phyloP scores from a whole-genome alignment of 306 rosid genomes.

The Cicer yamashitae region DNA sequence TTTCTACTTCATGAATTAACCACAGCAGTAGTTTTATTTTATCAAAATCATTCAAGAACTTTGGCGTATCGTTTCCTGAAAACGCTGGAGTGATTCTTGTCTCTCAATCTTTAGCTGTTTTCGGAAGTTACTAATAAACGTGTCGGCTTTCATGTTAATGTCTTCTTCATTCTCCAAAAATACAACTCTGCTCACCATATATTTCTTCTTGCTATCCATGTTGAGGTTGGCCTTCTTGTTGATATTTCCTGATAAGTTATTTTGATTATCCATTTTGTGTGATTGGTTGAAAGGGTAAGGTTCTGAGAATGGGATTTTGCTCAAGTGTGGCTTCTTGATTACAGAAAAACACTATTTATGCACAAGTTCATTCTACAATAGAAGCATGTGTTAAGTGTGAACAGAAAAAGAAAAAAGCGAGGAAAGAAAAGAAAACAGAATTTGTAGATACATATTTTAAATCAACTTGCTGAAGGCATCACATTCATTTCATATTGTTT shows the following conservation, averaged over 20 bases:
- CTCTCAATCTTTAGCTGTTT: slow-evolving; percentile 62
- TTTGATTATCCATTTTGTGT: slow-evolving; percentile 55
- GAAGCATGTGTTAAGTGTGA: slow-evolving; percentile 47
- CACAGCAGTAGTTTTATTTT: background rate
- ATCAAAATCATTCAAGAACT: slow-evolving; percentile 48
- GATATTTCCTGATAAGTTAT: slow-evolving; percentile 40
- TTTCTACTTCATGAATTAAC: background rate
- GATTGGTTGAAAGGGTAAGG: background rate
- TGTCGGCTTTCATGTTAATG: slow-evolving; percentile 59
- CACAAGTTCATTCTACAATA: slow-evolving; percentile 21
- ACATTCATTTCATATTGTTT: background rate
- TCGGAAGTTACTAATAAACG: slow-evolving; percentile 67
- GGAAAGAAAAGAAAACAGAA: slow-evolving; percentile 13
- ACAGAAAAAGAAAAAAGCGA: slow-evolving; percentile 36
- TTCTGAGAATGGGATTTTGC: slow-evolving; percentile 6
- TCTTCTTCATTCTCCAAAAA: slow-evolving; percentile 46
- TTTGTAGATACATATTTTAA: background rate
- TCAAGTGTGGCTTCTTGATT: slow-evolving; percentile 23
- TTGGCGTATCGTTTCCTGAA: slow-evolving; percentile 49
- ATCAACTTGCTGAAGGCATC: slow-evolving; percentile 11
- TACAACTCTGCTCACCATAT: slow-evolving; percentile 9
- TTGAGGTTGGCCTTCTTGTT: slow-evolving; percentile 21
- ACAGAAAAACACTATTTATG: slow-evolving; percentile 38
- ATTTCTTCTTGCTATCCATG: slow-evolving; percentile 38
- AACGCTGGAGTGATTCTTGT: slow-evolving; percentile 55